Evolutionary conservation across 1,284 basidiomycete genomes (phyloP).

Genomic region (Tausonia pullulans): DNA sequence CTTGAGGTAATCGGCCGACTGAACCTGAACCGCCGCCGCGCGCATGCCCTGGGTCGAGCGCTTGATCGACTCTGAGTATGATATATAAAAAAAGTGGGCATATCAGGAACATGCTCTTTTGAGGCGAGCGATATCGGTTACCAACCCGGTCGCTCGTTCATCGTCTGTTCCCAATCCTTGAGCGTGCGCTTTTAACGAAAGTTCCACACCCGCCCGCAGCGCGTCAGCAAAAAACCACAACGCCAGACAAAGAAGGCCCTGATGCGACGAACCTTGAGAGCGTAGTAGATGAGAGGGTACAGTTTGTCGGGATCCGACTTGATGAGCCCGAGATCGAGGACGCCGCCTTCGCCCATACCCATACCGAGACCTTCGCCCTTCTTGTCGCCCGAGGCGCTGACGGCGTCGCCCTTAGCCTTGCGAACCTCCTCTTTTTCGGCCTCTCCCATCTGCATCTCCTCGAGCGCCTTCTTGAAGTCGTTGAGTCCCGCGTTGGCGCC

Average conservation of each 20-base stretch:
- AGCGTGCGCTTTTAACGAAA: slow-evolving; percentile 47
- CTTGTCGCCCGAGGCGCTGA: slow-evolving; percentile 22
- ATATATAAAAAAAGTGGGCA: neutral
- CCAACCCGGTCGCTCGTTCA: slow-evolving; percentile 79
- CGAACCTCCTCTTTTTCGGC: slow-evolving; percentile 53
- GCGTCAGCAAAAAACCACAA: neutral
- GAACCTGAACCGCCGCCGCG: slow-evolving; percentile 87
- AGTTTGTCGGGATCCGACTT: slow-evolving; percentile 91
- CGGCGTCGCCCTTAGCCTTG: slow-evolving; percentile 23
- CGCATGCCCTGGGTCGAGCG: slow-evolving; percentile 82
- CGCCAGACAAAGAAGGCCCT: neutral
- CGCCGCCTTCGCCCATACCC: slow-evolving; percentile 33
- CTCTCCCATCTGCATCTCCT: slow-evolving; percentile 64
- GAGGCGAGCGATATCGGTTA: neutral
- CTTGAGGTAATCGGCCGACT: slow-evolving; percentile 92
- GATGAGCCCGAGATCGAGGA: slow-evolving; percentile 68
- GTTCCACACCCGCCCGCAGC: neutral
- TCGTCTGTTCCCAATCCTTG: slow-evolving; percentile 90
- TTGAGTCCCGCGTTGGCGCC: slow-evolving; percentile 63
- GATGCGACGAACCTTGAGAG: slow-evolving; percentile 51
- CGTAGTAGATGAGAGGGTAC: slow-evolving; percentile 95
- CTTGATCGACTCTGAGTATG: slow-evolving; percentile 48
- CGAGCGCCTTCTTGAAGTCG: slow-evolving; percentile 87
- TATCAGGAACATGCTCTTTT: slow-evolving; percentile 41
- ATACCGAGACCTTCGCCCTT: slow-evolving; percentile 15